Evolutionary conservation across 1,139 yeast genomes (phyloP).

Genomic region (Saccharomyces hybrid): DNA sequence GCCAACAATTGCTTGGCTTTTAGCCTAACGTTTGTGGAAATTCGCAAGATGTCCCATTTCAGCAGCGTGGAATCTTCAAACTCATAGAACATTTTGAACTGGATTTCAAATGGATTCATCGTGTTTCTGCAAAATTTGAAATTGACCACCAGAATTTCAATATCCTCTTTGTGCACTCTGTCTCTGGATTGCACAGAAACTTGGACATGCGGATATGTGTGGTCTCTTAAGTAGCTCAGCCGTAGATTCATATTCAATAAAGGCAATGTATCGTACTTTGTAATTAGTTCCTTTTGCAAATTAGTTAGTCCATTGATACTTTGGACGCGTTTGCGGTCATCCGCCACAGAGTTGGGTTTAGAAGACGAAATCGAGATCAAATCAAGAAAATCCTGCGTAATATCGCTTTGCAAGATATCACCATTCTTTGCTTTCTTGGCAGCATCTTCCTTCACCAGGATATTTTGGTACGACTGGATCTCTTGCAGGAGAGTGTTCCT

Average conservation of each 20-base stretch:
- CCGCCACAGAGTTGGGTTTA: not conserved
- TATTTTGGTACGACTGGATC: conserved; percentile 7
- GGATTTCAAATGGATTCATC: not conserved
- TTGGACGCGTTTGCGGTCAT: not conserved
- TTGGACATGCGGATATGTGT: conserved; percentile 10
- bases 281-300: conserved; percentile 8
- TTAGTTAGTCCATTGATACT: conserved; percentile 1
- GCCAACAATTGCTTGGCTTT: not conserved
- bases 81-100: not conserved
- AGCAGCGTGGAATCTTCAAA: not conserved
- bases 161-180: not conserved
- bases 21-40: not conserved
- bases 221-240: conserved; percentile 12
- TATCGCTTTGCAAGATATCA: conserved; percentile 4
- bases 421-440: conserved; percentile 8
- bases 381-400: conserved; percentile 5
- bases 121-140: not conserved
- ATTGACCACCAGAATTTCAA: not conserved
- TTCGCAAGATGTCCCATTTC: not conserved
- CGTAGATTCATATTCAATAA: conserved; percentile 21
- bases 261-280: conserved; percentile 24
- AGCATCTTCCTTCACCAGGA: conserved; percentile 4
- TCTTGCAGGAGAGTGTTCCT: conserved; percentile 16
- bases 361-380: conserved; percentile 3
- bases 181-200: conserved; percentile 4